Evolutionary conservation across 345 rosid genomes (phyloP), one percentile per base, ranked within the genome.

Genomic region (Gossypium stocksii): DNA sequence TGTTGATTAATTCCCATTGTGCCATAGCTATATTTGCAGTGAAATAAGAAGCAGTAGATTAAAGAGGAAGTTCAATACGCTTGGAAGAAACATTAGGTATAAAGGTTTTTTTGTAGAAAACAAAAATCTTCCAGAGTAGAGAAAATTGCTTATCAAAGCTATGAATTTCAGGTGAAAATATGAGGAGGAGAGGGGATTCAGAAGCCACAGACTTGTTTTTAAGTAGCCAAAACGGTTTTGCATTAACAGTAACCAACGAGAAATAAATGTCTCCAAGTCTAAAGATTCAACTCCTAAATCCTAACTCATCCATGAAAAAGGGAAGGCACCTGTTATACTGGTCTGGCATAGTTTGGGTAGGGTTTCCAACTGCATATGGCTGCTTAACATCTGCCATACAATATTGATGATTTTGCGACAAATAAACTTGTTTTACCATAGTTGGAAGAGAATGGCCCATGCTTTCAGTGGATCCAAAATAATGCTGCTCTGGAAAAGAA

Each of bases 381-480:
- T 77, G 86, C 1, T 70, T 49, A 77, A 74, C 62, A 68, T 64
- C 83, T 73, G 76, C 80, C 5, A 19, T 54, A n/a, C 17, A 25
- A 27, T 46, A 48, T 48, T 61, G 59, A 74, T 15, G 17, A 61
- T 46, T 61, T 53, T 80, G 57, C 59, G 45, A 75, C 48, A 80
- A 66, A 38, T 48, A 60, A 63, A 58, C 64, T 66, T 57, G 80
- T 29, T 59, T 51, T 54, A 68, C 80, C 29, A 75, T 74, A 41
- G 71, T 25, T 29, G 80, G 84, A 77, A 74, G 74, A 34, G 75
- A 43, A 67, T 76, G 74, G 63, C 54, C 74, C 56, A 25, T 22
- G 45, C 48, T 61, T 27, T 9, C 17, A 12, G 66, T 70, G 66
- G 76, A 58, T 77, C 71, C 81, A 70, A 77, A 59, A n/a, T 46